These are phyloP conservation scores for Salvia rosmarinus DNA, from an alignment of 257 asterid genomes.

Conservation along the genomic window DNA sequence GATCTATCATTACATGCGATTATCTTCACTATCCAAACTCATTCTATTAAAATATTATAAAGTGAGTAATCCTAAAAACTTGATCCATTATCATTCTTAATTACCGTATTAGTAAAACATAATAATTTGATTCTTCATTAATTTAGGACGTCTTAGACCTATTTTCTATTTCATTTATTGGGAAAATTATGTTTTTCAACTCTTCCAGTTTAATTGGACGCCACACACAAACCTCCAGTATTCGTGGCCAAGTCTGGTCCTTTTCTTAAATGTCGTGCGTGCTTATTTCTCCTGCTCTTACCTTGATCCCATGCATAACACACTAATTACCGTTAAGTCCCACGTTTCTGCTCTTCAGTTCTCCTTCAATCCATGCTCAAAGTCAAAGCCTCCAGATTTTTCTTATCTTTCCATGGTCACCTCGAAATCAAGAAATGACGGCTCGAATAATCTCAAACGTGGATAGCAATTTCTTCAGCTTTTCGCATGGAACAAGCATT, in stretches of 20 bases:
- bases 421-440: constrained; percentile 33
- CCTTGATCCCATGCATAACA: constrained; percentile 31
- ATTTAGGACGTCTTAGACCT: not conserved
- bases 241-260: constrained; percentile 61
- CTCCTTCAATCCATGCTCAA: constrained; percentile 16
- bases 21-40: no score
- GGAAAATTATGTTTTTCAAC: not conserved
- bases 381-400: constrained; percentile 17
- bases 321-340: constrained; percentile 12
- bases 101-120: no score
- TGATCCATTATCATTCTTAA: no score
- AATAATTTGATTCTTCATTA: not conserved
- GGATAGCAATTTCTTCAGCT: constrained; percentile 39
- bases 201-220: constrained; percentile 38
- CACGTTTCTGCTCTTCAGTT: constrained; percentile 15
- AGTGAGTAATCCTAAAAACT: no score
- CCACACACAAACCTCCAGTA: constrained; percentile 48
- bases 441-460: constrained; percentile 54
- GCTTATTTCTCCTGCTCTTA: constrained; percentile 14
- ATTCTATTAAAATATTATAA: no score
- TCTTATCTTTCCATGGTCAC: not conserved
- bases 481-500: constrained; percentile 33
- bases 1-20: no score
- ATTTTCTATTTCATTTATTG: not conserved
- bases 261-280: constrained; percentile 40